Base-by-base conservation (phyloP, 2,329 filamentous ascomycete species). In the Curvularia hawaiiensis region DNA sequence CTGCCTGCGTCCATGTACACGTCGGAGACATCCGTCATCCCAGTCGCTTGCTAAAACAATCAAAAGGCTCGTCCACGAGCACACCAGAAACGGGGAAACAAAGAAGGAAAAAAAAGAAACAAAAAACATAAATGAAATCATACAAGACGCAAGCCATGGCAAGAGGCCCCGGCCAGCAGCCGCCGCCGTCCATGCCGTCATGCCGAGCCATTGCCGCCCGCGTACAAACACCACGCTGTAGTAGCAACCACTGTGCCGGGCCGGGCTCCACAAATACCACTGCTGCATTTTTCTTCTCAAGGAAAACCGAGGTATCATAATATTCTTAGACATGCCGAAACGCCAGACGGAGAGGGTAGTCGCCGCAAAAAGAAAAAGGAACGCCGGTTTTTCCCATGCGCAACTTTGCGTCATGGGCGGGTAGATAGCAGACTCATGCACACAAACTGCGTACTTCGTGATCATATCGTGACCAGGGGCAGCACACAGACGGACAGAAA, bases 231-330 rank as follows among this genome's bases (percentile, higher is more conserved):
- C 45, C 49, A 35, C 24, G 49, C 35, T 50, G 44, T 14, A 54
- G 44, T 14, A 54, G 26, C 33, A 31, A 33, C 38, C 50, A 57
- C 24, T 45, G 22, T 41, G 33, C 55, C 50, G 31, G 41, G 39
- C 18, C 44, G 10, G 31, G 39, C 50, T 50, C 14, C 30, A 28
- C 24, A 52, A 24, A 52, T 35, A 52, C 26, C 48, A 38, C 31
- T 18, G 31, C 49, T 50, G 46, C 39, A 43, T 43, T 58, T 58
- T 54, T 46, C 20, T 30, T 41, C 51, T 28, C 33, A 50, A 50
- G 56, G 48, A 56, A 59, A 59, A 56, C 45, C 48, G 41, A 61
- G 56, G 59, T 59, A 61, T 61, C 59, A 59, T 61, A 54, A 59
- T 61, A 54, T 61, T 56, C 49, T 44, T 54, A 38, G 33, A 56